Evolutionary conservation across 2,329 filamentous ascomycete genomes (phyloP).

Genomic region (Cladosporium sp.): DNA sequence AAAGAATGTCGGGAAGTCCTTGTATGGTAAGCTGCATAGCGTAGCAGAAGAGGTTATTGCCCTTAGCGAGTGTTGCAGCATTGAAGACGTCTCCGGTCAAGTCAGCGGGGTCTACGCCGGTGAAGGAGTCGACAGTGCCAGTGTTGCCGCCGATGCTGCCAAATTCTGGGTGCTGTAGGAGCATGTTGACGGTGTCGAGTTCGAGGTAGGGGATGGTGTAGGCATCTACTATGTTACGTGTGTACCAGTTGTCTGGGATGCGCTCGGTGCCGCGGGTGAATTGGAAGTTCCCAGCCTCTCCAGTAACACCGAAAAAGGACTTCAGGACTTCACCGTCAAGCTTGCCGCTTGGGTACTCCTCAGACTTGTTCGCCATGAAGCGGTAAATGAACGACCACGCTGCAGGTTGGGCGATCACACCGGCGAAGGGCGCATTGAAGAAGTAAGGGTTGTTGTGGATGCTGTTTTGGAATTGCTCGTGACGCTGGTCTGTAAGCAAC

Average conservation of each 20-base stretch:
- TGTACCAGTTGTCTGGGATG: conserved; percentile 31
- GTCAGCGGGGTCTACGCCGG: conserved; percentile 31
- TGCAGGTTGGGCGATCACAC: conserved; percentile 20
- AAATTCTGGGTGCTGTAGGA: conserved; percentile 30
- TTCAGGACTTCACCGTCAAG: conserved; percentile 22
- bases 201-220: conserved; percentile 33
- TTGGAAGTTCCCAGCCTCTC: conserved; percentile 22
- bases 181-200: conserved; percentile 20
- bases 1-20: conserved; percentile 26
- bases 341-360: conserved; percentile 20
- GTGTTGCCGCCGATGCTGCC: conserved; percentile 34
- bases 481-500: conserved; percentile 1
- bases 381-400: conserved; percentile 29
- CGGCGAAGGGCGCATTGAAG: conserved; percentile 28
- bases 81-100: conserved; percentile 44
- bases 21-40: conserved; percentile 33
- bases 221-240: conserved; percentile 17
- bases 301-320: conserved; percentile 22
- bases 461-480: conserved; percentile 14
- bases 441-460: conserved; percentile 31
- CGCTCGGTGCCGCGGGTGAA: conserved; percentile 24
- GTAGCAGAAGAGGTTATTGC: conserved; percentile 37
- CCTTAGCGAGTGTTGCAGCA: conserved; percentile 17
- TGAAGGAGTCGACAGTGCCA: conserved; percentile 32
- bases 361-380: conserved; percentile 28